Conservation (phyloP, 176 grass and related monocot species). For the Avena sativa region DNA sequence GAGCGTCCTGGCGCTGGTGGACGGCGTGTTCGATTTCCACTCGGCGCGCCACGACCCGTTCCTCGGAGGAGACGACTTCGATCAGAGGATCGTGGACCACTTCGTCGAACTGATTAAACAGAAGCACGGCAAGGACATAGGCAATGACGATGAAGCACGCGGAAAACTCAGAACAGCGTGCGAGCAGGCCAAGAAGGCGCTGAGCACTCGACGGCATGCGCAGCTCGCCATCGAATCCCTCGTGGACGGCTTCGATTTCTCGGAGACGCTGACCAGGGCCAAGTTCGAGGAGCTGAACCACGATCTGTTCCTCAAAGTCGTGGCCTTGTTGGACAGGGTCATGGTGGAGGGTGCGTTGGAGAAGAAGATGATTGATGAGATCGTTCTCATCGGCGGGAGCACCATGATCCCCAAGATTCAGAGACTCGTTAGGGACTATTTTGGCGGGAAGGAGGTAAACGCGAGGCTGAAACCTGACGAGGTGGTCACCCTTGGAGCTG, state of each 20-base stretch:
- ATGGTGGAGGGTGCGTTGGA: background rate
- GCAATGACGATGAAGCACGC: background rate
- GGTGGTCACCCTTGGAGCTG: background rate
- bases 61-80: slow-evolving; percentile 1
- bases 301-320: slow-evolving; percentile 15
- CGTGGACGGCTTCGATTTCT: background rate
- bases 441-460: background rate
- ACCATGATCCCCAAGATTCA: slow-evolving; percentile 28
- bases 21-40: background rate
- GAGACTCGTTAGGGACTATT: slow-evolving; percentile 1
- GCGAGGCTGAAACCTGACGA: background rate
- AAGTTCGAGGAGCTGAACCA: slow-evolving; percentile 39
- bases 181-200: slow-evolving; percentile 40
- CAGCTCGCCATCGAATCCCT: background rate
- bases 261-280: background rate
- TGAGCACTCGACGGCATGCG: background rate
- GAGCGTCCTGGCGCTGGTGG: background rate
- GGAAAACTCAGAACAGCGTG: background rate
- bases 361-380: slow-evolving; percentile 16
- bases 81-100: background rate
- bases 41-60: background rate
- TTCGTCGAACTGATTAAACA: background rate
- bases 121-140: background rate
- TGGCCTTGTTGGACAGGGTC: slow-evolving; percentile 9
- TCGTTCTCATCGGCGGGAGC: slow-evolving; percentile 34